Evolutionary conservation across 495 filamentous ascomycete species (phyloP), one percentile per base, ranked within the genome.

Genomic region (Talaromyces thailandensis): DNA sequence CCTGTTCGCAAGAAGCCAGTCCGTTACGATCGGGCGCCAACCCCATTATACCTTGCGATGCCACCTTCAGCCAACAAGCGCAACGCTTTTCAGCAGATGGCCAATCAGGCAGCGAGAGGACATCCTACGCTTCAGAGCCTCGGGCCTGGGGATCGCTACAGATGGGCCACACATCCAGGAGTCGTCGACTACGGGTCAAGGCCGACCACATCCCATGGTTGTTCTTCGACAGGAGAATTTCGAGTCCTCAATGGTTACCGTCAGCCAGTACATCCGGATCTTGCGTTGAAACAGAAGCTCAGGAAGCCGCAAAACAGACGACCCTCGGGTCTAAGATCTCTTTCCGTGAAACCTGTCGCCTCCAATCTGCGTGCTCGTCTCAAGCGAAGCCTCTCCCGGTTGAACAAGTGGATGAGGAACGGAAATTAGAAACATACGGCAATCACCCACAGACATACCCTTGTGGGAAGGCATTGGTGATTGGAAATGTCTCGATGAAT

Each of bases 321-420:
- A 29, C 2, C 37, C 23, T 61, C 59, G 8, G 43, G 40, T 14
- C 16, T 61, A 23, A 61, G 18, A 23, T 61, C 59, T 23, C 28
- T 61, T 14, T 61, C 59, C 3, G 43, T 61, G 2, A 61, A 61
- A 6, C 59, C 59, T 4, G 59, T 61, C 18, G 43, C 59, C 7
- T 61, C 40, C 11, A 61, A 51, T 16, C n/a, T 61, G 43, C 59
- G 59, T 16, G 43, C 40, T 6, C 24, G 26, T 51, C 26, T 61
- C 43, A 52, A 51, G 45, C 43, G 43, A 8, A 61, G 59, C 7
- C 21, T 61, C 3, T 61, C 59, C 24, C 59, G 59, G 14, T 21
- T 61, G 59, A 61, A 61, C 45, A 61, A 61, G 28, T 61, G 59
- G 59, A 61, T 61, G 25, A 61, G 52, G 43, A 32, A 57, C 28